Evolutionary conservation across 495 filamentous ascomycete species (phyloP), one percentile per base, ranked within the genome.

Genomic region (Neurospora sp.): DNA sequence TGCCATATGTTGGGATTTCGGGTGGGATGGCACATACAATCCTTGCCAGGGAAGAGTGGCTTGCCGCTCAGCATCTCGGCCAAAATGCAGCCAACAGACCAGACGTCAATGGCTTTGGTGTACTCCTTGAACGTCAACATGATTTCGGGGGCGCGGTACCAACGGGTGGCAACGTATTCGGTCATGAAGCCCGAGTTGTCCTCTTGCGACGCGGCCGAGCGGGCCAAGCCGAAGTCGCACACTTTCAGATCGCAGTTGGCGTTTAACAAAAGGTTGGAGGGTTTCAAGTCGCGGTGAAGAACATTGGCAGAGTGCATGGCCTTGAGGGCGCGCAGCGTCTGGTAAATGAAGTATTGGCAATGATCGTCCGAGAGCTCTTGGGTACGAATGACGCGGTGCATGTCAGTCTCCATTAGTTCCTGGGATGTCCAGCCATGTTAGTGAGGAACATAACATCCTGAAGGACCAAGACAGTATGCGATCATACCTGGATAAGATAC

Each of bases 91-190:
- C 96, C 96, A 48, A 99, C 96, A 80, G 94, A 97, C 96, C 96
- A 99, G 34, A 99, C 94, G 80, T 99, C 96, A 81, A 99, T 99
- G 39, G 96, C 96, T 86, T 98, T 99, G 73, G 96, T 99, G 85
- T 99, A 98, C 84, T 98, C 96, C 86, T 99, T 98, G 89, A 99
- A 99, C 69, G 95, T 98, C 86, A 99, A 91, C 96, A 99, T 99
- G 83, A 99, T 99, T 83, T 99, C 96, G 69, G 96, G 96, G 2
- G 96, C 96, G 81, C 96, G 92, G 83, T 99, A 99, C 96, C 96
- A 99, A 79, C 96, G 89, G 71, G 96, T 99, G 69, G 96, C 96
- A 71, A 99, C 96, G 80, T 99, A 99, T 92, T 99, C 96, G 19
- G 96, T 99, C 96, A 99, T 99, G 88, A 98, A 99, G 37, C 96